Conservation (phyloP, 345 rosid genomes). For the Theobroma cacao region DNA sequence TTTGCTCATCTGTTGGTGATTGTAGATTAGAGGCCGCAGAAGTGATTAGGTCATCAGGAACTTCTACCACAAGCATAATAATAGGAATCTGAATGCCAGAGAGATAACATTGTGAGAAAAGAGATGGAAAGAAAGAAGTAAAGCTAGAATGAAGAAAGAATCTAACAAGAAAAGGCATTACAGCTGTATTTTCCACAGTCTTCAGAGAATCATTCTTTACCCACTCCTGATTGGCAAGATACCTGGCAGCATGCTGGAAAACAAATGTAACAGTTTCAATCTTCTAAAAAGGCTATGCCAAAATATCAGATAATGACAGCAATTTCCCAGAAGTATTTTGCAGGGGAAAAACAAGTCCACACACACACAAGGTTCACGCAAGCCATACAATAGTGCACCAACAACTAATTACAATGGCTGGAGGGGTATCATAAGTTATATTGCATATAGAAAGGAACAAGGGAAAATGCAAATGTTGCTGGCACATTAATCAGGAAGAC, state of each 20-base stretch:
- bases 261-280: slow-evolving; percentile 24
- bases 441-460: not conserved
- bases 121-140: slow-evolving; percentile 16
- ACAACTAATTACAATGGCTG: not conserved
- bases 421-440: not conserved
- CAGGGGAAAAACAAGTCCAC: slow-evolving; percentile 10
- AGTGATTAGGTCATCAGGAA: slow-evolving; percentile 70
- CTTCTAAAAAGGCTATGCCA: not conserved
- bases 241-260: slow-evolving; percentile 94
- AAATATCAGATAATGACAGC: not conserved
- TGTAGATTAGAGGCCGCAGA: slow-evolving; percentile 53
- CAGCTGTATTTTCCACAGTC: slow-evolving; percentile 98
- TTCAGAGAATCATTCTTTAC: slow-evolving; percentile 92
- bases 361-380: slow-evolving; percentile 4
- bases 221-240: slow-evolving; percentile 99
- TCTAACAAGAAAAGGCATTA: slow-evolving; percentile 35
- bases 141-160: slow-evolving; percentile 14
- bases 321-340: slow-evolving; percentile 6
- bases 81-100: slow-evolving; percentile 70
- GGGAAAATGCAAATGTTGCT: not conserved
- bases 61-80: slow-evolving; percentile 95
- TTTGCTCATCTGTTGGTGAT: slow-evolving; percentile 63
- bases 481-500: not conserved
- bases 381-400: not conserved
- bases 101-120: slow-evolving; percentile 18